These are phyloP conservation scores for Peronospora tabacina DNA, from an alignment of 352 stramenopile species.

Conservation along the genomic window DNA sequence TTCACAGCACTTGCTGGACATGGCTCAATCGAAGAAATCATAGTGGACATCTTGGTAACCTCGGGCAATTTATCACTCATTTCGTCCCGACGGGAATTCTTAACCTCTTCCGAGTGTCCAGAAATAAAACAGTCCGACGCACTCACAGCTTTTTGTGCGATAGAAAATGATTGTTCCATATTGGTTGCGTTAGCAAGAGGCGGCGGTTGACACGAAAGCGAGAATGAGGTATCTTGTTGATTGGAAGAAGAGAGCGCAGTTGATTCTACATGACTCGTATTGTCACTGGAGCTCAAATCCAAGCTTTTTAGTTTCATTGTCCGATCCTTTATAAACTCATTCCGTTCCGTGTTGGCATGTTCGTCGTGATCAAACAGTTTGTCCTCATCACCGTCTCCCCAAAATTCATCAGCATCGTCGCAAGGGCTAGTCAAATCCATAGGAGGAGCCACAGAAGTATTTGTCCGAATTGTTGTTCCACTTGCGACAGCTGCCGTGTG, in stretches of 20 bases:
- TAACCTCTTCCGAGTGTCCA: constrained; percentile 4
- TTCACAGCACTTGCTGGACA: neutral
- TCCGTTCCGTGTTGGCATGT: constrained; percentile 33
- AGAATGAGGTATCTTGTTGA: constrained; percentile 13
- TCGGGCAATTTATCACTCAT: constrained; percentile 1
- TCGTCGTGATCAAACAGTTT: constrained; percentile 58
- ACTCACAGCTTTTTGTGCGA: constrained; percentile 1
- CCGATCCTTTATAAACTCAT: constrained; percentile 26
- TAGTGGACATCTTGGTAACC: constrained; percentile 1
- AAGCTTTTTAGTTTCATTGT: constrained; percentile 8
- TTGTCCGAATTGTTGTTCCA: constrained; percentile 5
- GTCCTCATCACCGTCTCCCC: constrained; percentile 49
- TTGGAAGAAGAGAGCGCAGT: constrained; percentile 1
- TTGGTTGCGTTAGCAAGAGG: neutral
- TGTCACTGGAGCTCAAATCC: constrained; percentile 17
- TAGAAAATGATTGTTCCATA: neutral
- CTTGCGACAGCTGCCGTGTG: constrained; percentile 3
- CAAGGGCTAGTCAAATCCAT: constrained; percentile 29
- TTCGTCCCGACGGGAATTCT: constrained; percentile 4
- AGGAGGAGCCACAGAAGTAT: constrained; percentile 11
- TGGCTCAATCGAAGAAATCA: neutral
- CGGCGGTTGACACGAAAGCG: constrained; percentile 7
- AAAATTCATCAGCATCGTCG: constrained; percentile 48
- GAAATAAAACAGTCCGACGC: constrained; percentile 3
- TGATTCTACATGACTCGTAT: constrained; percentile 6